phyloP scores from a whole-genome alignment of 2,329 filamentous ascomycete species.

The Diaporthe sp. region DNA sequence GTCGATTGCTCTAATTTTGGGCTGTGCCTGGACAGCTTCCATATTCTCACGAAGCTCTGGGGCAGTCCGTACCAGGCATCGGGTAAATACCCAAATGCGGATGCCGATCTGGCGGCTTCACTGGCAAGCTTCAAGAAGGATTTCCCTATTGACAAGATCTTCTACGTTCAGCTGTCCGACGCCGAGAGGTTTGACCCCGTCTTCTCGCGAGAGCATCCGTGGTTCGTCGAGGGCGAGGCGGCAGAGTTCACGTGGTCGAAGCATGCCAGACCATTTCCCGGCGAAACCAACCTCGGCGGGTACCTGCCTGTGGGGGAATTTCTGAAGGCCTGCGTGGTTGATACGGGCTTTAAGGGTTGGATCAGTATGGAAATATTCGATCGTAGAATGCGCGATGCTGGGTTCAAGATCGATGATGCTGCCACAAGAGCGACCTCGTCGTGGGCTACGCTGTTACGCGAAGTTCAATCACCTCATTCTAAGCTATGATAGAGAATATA shows the following conservation, averaged over 20 bases:
- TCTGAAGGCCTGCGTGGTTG: conserved; percentile 2
- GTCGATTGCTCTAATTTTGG: neutral
- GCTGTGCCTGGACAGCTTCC: neutral
- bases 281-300: neutral
- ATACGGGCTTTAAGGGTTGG: neutral
- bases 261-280: neutral
- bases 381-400: neutral
- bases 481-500: neutral
- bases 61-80: neutral
- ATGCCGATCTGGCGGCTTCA: neutral
- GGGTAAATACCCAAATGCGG: neutral
- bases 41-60: neutral
- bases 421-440: neutral
- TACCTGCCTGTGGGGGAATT: neutral
- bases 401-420: neutral
- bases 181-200: neutral
- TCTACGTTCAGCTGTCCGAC: neutral
- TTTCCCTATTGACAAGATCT: neutral
- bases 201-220: neutral
- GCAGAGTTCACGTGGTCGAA: neutral
- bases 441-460: neutral
- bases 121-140: neutral
- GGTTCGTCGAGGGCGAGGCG: neutral
- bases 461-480: neutral
- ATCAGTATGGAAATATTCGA: neutral